phyloP scores from a whole-genome alignment of 163 green algal genomes.

The Chlorella variabilis region DNA sequence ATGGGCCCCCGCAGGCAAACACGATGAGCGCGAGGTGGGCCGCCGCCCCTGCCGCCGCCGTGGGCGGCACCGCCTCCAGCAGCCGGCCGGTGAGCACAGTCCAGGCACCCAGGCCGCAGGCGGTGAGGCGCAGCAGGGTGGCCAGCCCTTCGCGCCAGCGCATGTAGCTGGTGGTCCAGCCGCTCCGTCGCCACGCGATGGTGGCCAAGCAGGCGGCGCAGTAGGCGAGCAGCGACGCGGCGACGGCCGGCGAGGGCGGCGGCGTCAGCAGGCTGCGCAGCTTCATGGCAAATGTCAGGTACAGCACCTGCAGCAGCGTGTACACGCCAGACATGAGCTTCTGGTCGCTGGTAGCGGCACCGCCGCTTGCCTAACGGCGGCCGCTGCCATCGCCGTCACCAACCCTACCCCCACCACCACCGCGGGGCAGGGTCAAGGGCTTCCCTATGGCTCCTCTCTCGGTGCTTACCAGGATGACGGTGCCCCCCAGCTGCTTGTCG shows the following conservation, averaged over 20 bases:
- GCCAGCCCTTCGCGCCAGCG: background rate
- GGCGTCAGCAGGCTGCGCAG: background rate
- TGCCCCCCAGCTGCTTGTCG: too few relatives aligned
- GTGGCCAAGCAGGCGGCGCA: background rate
- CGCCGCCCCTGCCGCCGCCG: too few relatives aligned
- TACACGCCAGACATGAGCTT: too few relatives aligned
- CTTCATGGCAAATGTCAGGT: background rate
- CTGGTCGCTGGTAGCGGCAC: too few relatives aligned
- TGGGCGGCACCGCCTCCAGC: background rate
- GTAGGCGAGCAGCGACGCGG: background rate
- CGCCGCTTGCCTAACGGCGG: too few relatives aligned
- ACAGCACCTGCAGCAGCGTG: background rate
- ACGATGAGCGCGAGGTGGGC: background rate
- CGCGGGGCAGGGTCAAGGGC: too few relatives aligned
- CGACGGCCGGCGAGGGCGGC: background rate
- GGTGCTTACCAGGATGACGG: too few relatives aligned
- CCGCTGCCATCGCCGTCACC: too few relatives aligned
- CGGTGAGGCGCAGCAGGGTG: background rate
- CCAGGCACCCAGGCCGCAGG: background rate
- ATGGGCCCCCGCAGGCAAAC: background rate
- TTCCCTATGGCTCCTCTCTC: too few relatives aligned
- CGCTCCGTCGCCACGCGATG: background rate
- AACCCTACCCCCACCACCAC: too few relatives aligned
- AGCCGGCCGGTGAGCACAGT: background rate
- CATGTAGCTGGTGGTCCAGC: background rate